phyloP scores from a whole-genome alignment of 228 moss, liverwort and hornwort genomes.

The Sphagnum magellanicum region DNA sequence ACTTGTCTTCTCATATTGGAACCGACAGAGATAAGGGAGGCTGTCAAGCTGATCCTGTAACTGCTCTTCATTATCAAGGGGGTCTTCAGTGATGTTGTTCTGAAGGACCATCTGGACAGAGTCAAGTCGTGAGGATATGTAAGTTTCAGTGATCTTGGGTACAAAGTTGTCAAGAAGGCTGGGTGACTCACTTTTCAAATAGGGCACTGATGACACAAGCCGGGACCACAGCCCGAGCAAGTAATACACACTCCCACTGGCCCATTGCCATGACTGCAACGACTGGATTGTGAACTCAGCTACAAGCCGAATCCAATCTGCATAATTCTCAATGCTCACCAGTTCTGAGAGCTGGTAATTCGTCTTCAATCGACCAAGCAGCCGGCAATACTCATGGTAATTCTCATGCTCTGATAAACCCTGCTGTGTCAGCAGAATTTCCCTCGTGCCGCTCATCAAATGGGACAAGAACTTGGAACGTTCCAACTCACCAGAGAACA shows the following conservation, averaged over 20 bases:
- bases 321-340: conserved; percentile 1
- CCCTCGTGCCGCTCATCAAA: conserved; percentile 3
- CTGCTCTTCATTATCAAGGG: conserved; percentile 3
- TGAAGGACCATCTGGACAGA: conserved; percentile 1
- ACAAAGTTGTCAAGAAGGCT: conserved; percentile 6
- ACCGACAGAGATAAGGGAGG: conserved; percentile 7
- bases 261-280: conserved; percentile 7
- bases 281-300: conserved; percentile 6
- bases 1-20: conserved; percentile 6
- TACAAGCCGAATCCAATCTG: conserved; percentile 7
- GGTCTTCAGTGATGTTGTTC: conserved; percentile 2
- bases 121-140: conserved; percentile 5
- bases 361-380: conserved; percentile 4
- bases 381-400: conserved; percentile 10
- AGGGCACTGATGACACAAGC: conserved; percentile 7
- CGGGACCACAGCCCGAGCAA: conserved; percentile 6
- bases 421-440: conserved; percentile 3
- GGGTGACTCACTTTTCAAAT: conserved; percentile 8
- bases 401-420: conserved; percentile 4
- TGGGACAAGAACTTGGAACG: conserved; percentile 1
- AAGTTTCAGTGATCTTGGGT: conserved; percentile 4
- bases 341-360: conserved; percentile 6
- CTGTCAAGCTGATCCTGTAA: conserved; percentile 10
- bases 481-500: conserved; percentile 25
- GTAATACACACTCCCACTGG: conserved; percentile 9